Evolutionary conservation across 2,329 filamentous ascomycete genomes (phyloP), one percentile per base, ranked within the genome.

Genomic region (Metarhizium sp.): DNA sequence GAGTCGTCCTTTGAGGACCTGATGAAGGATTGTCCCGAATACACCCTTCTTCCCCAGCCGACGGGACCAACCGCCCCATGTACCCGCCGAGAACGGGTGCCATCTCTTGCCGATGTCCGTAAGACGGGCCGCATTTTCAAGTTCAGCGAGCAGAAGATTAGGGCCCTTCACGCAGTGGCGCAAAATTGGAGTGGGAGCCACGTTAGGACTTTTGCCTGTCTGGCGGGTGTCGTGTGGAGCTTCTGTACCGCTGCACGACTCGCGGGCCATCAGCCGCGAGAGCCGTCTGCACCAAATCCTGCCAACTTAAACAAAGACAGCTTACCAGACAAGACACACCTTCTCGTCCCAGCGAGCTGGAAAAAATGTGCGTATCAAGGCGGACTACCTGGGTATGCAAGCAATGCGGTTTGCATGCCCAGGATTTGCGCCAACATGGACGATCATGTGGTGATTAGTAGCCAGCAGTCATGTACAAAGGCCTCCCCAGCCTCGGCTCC

Each of bases 271-370:
- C 48, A 38, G 42, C 46, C 38, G 46, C 40, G 25, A 42, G 58
- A 42, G 42, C 43, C 4, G 52, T 51, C 16, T 36, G 57, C 7
- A 55, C 57, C 20, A 40, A 57, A 43, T 18, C 34, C 49, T 1
- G 14, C 8, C 36, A 42, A 14, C 2, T 42, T 40, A 20, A 46
- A 18, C 13, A 30, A 43, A 16, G 1, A 7, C 5, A 16, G 20
- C 7, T 14, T 13, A n/a, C 5, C 16, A 3, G 51, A 47, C 4
- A 47, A 16, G 7, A 63, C 68, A 4, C 63, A 62, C 51, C 57
- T 75, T 47, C 68, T 72, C 61, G 72, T 73, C 45, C 73, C 73
- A 52, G 72, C 73, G 5, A 74, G 74, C 59, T 76, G 73, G 73
- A 65, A 67, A 46, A 60, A 61, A 48, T 66, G 72, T 25, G 70